Percentiles rank a stretch among this genome's conserved stretches.
These are phyloP conservation scores for Huntiella omanensis DNA, from an alignment of 2,329 filamentous ascomycete species.

Conservation along the genomic window DNA sequence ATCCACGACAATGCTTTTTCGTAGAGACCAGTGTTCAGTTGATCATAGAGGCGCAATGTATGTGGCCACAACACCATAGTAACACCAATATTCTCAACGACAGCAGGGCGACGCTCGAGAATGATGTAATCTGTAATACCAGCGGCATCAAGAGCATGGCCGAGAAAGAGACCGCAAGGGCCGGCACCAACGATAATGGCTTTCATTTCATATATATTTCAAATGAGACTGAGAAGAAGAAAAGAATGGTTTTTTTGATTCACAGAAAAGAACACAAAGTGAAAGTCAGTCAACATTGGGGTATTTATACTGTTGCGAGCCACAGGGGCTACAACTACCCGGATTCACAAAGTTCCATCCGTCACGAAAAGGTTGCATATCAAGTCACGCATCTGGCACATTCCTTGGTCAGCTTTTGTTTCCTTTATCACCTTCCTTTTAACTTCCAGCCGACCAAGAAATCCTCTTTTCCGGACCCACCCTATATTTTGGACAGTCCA, in stretches of 20 bases:
- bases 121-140: slow-evolving; percentile 18
- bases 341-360: too few relatives aligned
- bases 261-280: background rate
- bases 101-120: slow-evolving; percentile 15
- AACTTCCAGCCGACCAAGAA: too few relatives aligned
- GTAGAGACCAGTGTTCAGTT: slow-evolving; percentile 14
- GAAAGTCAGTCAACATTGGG: background rate
- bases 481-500: too few relatives aligned
- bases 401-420: too few relatives aligned
- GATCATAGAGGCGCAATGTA: slow-evolving; percentile 15
- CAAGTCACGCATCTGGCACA: too few relatives aligned
- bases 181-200: slow-evolving; percentile 18
- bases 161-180: slow-evolving; percentile 20
- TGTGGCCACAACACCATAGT: slow-evolving; percentile 16
- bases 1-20: slow-evolving; percentile 13
- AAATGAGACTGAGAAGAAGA: background rate
- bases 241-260: background rate
- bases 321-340: too few relatives aligned
- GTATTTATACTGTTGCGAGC: too few relatives aligned
- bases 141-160: slow-evolving; percentile 17
- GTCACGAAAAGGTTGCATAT: too few relatives aligned
- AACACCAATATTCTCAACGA: slow-evolving; percentile 14
- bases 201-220: slow-evolving; percentile 5
- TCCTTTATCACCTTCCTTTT: too few relatives aligned
- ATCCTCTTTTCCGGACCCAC: too few relatives aligned